Conservation (phyloP, 306 rosid genomes). For the Lupinus albus region DNA sequence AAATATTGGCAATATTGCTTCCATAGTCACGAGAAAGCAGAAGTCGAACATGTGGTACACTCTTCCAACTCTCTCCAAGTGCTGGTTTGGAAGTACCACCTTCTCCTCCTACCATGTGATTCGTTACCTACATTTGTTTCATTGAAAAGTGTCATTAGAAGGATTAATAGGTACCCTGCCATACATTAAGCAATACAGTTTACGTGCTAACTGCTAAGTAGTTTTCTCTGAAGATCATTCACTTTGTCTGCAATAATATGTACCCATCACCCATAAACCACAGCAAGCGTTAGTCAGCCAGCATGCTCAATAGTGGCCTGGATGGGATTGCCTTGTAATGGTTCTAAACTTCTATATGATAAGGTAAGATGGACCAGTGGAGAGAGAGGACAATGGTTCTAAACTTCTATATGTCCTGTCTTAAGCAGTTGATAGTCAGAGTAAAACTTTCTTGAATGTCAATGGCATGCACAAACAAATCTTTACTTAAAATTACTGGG, state of each 20-base stretch:
- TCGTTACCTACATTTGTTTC: slow-evolving; percentile 67
- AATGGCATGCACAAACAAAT: neutral
- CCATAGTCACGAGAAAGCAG: slow-evolving; percentile 63
- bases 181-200: slow-evolving; percentile 11
- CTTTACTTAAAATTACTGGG: slow-evolving; percentile 20
- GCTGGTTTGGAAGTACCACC: slow-evolving; percentile 82
- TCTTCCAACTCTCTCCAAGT: slow-evolving; percentile 96
- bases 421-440: no score
- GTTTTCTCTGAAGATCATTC: neutral
- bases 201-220: no score
- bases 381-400: no score
- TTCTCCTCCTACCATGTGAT: slow-evolving; percentile 90
- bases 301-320: neutral
- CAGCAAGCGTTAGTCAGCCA: neutral
- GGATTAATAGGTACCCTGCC: slow-evolving; percentile 16
- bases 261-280: neutral
- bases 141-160: slow-evolving; percentile 28
- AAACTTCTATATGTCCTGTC: no score
- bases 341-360: neutral
- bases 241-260: neutral
- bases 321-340: neutral
- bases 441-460: no score
- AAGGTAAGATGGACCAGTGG: neutral
- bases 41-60: slow-evolving; percentile 76
- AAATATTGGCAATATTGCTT: slow-evolving; percentile 48